A percentile compares a stretch with the other conserved stretches of the same genome.
These are phyloP conservation scores for Glomus cerebriforme DNA, from an alignment of 192 early-diverging fungal species.

Conservation along the genomic window DNA sequence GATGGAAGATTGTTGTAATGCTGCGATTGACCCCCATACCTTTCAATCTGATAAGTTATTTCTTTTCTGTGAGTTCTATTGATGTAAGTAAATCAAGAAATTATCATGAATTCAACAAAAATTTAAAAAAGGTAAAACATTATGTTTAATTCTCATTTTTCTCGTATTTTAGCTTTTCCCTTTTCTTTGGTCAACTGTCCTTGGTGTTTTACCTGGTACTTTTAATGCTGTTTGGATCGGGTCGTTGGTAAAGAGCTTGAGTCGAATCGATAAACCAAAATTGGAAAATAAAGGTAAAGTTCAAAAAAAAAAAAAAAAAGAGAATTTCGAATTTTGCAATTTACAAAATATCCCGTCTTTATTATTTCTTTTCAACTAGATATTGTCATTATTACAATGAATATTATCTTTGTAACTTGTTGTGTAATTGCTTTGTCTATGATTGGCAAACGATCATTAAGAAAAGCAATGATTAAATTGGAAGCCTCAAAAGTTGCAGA, in stretches of 20 bases:
- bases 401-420: slow-evolving; percentile 42
- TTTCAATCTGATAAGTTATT: slow-evolving; percentile 49
- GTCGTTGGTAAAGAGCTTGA: slow-evolving; percentile 44
- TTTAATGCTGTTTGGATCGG: slow-evolving; percentile 52
- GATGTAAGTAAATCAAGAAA: slow-evolving; percentile 20
- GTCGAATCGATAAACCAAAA: slow-evolving; percentile 47
- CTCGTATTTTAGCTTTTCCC: slow-evolving; percentile 31
- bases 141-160: neutral
- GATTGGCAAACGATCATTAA: slow-evolving; percentile 44
- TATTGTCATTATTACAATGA: slow-evolving; percentile 47
- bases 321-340: neutral
- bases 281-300: slow-evolving; percentile 34
- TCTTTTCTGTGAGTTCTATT: slow-evolving; percentile 49
- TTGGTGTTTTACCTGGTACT: slow-evolving; percentile 48
- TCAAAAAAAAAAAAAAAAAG: neutral
- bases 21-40: slow-evolving; percentile 45
- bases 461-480: slow-evolving; percentile 44
- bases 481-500: slow-evolving; percentile 30
- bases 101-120: neutral
- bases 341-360: neutral
- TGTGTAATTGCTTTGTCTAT: slow-evolving; percentile 44
- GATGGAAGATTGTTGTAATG: slow-evolving; percentile 57
- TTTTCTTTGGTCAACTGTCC: slow-evolving; percentile 46
- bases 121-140: neutral
- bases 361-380: slow-evolving; percentile 25